Percentiles rank a stretch among this genome's conserved stretches.
phyloP scores from a whole-genome alignment of 2,329 filamentous ascomycete species.

The Trichoderma pleuroti region DNA sequence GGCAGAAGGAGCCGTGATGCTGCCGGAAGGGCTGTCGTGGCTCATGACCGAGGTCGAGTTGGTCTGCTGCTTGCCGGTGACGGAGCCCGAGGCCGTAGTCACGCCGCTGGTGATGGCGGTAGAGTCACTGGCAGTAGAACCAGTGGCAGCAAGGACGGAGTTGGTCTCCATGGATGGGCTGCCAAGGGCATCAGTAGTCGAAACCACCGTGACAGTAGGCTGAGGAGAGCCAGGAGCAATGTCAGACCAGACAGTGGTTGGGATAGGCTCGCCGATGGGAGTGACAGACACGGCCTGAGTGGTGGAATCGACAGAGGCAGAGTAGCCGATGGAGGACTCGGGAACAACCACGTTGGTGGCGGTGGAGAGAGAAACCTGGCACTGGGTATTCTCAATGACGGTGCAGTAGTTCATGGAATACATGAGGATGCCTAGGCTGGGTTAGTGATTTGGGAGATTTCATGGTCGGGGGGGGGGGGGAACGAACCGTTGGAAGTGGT shows the following conservation, averaged over 20 bases:
- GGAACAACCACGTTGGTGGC: constrained; percentile 21
- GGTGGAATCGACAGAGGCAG: constrained; percentile 2
- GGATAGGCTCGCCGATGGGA: background rate
- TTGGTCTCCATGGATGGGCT: constrained; percentile 24
- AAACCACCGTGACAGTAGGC: constrained; percentile 18
- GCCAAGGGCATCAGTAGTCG: constrained; percentile 21
- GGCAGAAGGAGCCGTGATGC: constrained; percentile 25
- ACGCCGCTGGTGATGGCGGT: constrained; percentile 19
- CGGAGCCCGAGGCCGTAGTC: constrained; percentile 21
- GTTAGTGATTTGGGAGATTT: background rate
- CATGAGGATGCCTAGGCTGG: constrained; percentile 30
- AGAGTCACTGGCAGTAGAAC: constrained; percentile 19
- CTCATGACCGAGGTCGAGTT: constrained; percentile 27
- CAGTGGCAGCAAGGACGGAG: constrained; percentile 23
- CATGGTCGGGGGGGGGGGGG: background rate
- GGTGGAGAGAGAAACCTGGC: constrained; percentile 31
- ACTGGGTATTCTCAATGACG: constrained; percentile 34
- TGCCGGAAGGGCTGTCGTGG: constrained; percentile 20
- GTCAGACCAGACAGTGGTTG: constrained; percentile 1
- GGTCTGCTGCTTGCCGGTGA: constrained; percentile 4
- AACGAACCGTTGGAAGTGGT: constrained; percentile 32
- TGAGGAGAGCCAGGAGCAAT: background rate
- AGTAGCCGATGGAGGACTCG: constrained; percentile 14
- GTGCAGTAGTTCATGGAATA: constrained; percentile 38
- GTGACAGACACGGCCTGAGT: background rate